Evolutionary conservation across 1,284 basidiomycete genomes (phyloP), one percentile per base, ranked within the genome.

Genomic region (Ganoderma lucidum): DNA sequence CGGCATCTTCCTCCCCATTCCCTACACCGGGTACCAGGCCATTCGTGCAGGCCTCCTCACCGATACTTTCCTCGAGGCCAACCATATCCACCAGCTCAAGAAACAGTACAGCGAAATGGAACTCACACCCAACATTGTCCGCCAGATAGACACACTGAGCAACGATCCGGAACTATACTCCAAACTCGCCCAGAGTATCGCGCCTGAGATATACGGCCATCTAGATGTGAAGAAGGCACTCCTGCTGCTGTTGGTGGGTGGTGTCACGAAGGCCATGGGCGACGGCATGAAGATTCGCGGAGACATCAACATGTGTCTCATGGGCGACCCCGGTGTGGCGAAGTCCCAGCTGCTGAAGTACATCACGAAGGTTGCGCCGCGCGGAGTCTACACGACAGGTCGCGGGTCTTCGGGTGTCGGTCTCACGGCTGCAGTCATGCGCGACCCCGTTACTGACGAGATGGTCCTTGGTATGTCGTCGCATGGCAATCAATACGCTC

Each of bases 321-420:
- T 99, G 98, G 98, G 98, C 76, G 98, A 99, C 82, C 98, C 98
- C 63, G 98, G 98, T 92, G 97, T 99, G 71, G 98, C 98, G 75
- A 99, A 99, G 82, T 98, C 96, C 37, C 98, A 99, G 80, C 80
- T 99, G 66, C 87, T 99, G 73, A 99, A 99, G 83, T 99, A 99
- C 78, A 99, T 99, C 76, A 95, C 96, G 64, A 99, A 99, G 81
- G 93, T 99, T 70, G 98, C 98, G 0, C 98, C 98, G 15, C 88
- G 98, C 73, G 98, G 98, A 14, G 93, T 99, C 39, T 99, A 99
- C 79, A 99, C 98, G 3, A 99, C 98, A 3, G 98, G 98, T 72
- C 95, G 97, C 78, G 98, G 98, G 75, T 98, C 96, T 9, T 98
- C 96, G 1, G 98, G 98, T 37, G 98, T 99, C 62, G 98, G 98